Evolutionary conservation across 2,329 filamentous ascomycete species (phyloP).

Genomic region (Herpotrichia juniperi): DNA sequence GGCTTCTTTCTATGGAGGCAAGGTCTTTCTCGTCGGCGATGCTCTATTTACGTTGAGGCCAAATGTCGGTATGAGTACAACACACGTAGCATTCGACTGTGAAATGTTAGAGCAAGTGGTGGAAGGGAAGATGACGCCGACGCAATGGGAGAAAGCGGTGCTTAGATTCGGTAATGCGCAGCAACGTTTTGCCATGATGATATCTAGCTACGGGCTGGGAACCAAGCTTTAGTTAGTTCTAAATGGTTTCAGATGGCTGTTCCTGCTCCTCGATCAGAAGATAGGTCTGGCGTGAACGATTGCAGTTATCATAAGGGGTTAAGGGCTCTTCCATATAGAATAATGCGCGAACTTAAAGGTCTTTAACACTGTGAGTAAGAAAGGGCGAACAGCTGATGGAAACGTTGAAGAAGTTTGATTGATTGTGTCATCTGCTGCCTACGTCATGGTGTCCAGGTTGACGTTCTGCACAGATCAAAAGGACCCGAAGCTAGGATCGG

Average conservation of each 20-base stretch:
- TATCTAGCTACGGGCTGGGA: neutral
- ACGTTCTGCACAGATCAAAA: too few relatives aligned
- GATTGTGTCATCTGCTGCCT: too few relatives aligned
- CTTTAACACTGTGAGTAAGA: too few relatives aligned
- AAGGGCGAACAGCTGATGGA: too few relatives aligned
- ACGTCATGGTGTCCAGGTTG: too few relatives aligned
- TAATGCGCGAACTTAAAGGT: too few relatives aligned
- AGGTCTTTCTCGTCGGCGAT: constrained; percentile 54
- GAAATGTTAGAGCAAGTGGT: constrained; percentile 45
- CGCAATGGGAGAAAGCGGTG: constrained; percentile 39
- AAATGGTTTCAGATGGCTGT: neutral
- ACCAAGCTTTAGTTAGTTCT: neutral
- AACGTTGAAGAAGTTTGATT: too few relatives aligned
- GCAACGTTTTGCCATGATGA: neutral
- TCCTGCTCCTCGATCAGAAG: neutral
- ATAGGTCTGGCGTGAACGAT: neutral
- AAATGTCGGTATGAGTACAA: constrained; percentile 51
- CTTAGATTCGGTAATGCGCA: constrained; percentile 19
- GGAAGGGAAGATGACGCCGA: constrained; percentile 36
- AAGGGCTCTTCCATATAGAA: too few relatives aligned
- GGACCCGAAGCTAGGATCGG: too few relatives aligned
- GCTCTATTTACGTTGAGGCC: constrained; percentile 52
- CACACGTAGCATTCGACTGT: constrained; percentile 53
- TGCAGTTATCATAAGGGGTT: too few relatives aligned
- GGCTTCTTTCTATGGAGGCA: constrained; percentile 45